Percentiles rank a stretch among this genome's conserved stretches.
Conservation (phyloP, 2,329 filamentous ascomycete genomes). For the Penicillium sclerotigenum region DNA sequence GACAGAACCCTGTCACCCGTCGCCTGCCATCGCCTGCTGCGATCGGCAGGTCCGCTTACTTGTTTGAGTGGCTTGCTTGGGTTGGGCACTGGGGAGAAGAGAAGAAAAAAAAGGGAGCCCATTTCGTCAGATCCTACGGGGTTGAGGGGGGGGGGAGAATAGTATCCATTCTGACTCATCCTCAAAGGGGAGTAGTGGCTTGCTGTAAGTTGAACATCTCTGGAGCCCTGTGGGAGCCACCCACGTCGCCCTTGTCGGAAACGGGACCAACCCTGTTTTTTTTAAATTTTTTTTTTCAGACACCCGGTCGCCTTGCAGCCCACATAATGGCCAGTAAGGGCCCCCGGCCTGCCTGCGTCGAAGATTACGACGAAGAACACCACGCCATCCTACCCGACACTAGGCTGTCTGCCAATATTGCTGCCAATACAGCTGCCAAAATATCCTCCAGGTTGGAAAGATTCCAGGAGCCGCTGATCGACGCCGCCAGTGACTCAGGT, state of each 20-base stretch:
- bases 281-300: constrained; percentile 22
- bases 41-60: constrained; percentile 30
- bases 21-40: constrained; percentile 27
- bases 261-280: constrained; percentile 24
- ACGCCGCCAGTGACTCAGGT: constrained; percentile 59
- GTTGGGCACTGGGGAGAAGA: constrained; percentile 15
- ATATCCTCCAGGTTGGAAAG: constrained; percentile 43
- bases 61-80: constrained; percentile 17
- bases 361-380: constrained; percentile 49
- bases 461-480: constrained; percentile 39
- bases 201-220: constrained; percentile 21
- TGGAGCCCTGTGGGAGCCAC: constrained; percentile 16
- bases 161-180: constrained; percentile 15
- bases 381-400: constrained; percentile 46
- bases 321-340: constrained; percentile 37
- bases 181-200: constrained; percentile 14
- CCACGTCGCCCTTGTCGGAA: constrained; percentile 17
- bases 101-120: constrained; percentile 3
- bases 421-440: constrained; percentile 51
- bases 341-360: constrained; percentile 45
- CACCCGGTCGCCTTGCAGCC: constrained; percentile 25
- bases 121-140: constrained; percentile 2
- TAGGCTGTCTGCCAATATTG: constrained; percentile 38
- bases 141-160: constrained; percentile 12
- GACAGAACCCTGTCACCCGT: constrained; percentile 27